phyloP scores from a whole-genome alignment of 2,329 filamentous ascomycete genomes.

The Fusarium sp. region DNA sequence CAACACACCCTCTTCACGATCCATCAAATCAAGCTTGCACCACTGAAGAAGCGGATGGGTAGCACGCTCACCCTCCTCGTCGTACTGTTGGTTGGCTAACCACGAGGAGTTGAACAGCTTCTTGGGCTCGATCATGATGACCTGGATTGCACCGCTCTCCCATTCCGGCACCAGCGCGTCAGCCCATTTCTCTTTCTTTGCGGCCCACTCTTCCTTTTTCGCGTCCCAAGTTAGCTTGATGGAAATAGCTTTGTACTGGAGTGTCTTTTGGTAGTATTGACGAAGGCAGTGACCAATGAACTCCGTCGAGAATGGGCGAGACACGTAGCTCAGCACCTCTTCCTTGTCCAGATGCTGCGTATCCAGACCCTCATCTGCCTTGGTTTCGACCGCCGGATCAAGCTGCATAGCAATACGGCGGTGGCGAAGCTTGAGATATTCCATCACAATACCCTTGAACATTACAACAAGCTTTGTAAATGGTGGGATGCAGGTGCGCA shows the following conservation, averaged over 20 bases:
- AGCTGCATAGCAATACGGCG: background rate
- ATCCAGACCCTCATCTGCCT: background rate
- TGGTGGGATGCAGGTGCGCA: background rate
- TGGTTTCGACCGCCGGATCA: fast-evolving
- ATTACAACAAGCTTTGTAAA: background rate
- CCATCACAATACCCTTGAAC: background rate
- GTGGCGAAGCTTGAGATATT: background rate
- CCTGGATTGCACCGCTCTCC: background rate
- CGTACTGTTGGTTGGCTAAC: background rate
- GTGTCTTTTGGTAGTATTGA: background rate
- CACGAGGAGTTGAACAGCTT: background rate
- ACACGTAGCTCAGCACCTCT: background rate
- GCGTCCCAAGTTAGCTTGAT: background rate
- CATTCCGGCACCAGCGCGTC: background rate
- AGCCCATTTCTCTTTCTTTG: background rate
- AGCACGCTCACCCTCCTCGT: background rate
- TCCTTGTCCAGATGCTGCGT: background rate
- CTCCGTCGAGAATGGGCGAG: background rate
- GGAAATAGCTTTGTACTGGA: background rate
- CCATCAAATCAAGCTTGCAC: background rate
- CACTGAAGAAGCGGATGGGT: background rate
- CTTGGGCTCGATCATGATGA: background rate
- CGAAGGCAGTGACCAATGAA: background rate
- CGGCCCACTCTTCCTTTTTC: fast-evolving
- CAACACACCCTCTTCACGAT: background rate